Evolutionary conservation across 129 eudicot genomes (phyloP).

Genomic region (Deinandra increscens): DNA sequence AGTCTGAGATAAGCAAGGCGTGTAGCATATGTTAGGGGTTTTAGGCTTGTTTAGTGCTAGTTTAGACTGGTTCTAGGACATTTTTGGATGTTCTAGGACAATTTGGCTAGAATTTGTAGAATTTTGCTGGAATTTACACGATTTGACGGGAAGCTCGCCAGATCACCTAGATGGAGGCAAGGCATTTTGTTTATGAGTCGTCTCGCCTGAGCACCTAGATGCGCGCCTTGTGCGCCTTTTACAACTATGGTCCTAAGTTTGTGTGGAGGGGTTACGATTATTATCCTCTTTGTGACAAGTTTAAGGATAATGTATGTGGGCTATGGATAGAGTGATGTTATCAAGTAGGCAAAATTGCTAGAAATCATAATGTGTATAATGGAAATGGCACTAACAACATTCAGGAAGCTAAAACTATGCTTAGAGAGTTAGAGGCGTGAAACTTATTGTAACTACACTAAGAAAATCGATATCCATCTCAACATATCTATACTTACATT

Average conservation of each 20-base stretch:
- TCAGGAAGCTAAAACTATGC: constrained; percentile 5
- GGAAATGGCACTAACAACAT: background rate
- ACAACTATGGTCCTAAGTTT: background rate
- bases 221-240: too few species aligned
- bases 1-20: too few species aligned
- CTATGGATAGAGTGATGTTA: constrained; percentile 13
- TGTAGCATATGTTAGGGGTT: too few species aligned
- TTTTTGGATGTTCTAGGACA: too few species aligned
- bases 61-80: too few species aligned
- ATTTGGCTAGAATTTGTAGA: too few species aligned
- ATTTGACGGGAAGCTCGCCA: too few species aligned
- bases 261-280: background rate
- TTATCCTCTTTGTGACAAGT: constrained; percentile 5
- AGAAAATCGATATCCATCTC: background rate
- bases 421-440: background rate
- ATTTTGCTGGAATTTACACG: too few species aligned
- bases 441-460: background rate
- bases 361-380: constrained; percentile 7
- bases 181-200: too few species aligned
- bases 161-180: too few species aligned
- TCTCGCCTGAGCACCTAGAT: too few species aligned
- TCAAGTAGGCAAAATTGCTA: constrained; percentile 6
- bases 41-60: too few species aligned
- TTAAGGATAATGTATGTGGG: constrained; percentile 15
- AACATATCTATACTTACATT: background rate